A percentile compares a stretch with the other conserved stretches of the same genome.
These are phyloP conservation scores for Solanum ossicruentum DNA, from an alignment of 257 asterid genomes.

Conservation along the genomic window DNA sequence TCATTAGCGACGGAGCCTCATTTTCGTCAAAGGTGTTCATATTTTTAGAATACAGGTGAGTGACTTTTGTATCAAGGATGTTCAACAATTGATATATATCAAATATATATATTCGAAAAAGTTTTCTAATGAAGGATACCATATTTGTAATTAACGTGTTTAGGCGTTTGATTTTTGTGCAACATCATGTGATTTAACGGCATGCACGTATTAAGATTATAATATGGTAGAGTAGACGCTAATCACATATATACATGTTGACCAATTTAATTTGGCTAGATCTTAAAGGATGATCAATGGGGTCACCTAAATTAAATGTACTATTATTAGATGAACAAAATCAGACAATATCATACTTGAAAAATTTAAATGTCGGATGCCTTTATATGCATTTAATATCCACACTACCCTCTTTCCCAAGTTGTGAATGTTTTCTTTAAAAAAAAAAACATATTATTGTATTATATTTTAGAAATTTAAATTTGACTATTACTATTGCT, in stretches of 20 bases:
- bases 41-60: too few species aligned
- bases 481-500: too few species aligned
- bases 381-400: background rate
- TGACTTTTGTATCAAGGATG: too few species aligned
- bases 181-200: background rate
- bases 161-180: background rate
- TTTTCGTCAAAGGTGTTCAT: too few species aligned
- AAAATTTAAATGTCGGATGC: background rate
- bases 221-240: background rate
- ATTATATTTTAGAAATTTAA: too few species aligned
- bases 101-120: too few species aligned
- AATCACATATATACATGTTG: background rate
- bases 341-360: background rate
- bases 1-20: too few species aligned
- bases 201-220: background rate
- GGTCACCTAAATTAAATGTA: background rate
- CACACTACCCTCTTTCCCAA: background rate
- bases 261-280: background rate
- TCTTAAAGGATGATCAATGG: background rate
- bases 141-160: background rate
- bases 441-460: too few species aligned
- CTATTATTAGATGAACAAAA: background rate
- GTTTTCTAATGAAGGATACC: background rate
- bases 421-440: too few species aligned
- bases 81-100: too few species aligned